Evolutionary conservation across 331 rosid genomes (phyloP), one percentile per base, ranked within the genome.

Genomic region (Pyrus hybrid): DNA sequence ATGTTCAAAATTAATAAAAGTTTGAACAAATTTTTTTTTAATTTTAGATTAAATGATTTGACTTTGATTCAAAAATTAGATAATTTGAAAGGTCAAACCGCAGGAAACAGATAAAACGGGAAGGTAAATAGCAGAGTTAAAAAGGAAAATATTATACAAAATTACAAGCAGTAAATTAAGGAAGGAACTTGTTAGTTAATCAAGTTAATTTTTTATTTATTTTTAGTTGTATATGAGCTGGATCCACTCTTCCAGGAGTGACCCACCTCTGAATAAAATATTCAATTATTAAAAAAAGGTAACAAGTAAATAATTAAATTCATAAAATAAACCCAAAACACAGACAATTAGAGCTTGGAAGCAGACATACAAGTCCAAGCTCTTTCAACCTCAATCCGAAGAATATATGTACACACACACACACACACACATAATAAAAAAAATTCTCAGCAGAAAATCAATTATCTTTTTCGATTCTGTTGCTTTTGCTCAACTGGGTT

Each of bases 241-340:
- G 93, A 91, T 88, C 98, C 98, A 88, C 89, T 81, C 91, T 87
- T 84, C 76, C 77, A 85, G 80, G 82, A 71, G 73, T 82, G 84
- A 67, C 93, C 89, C 93, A 86, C 84, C 81, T 82, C 41, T 76
- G 41, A 80, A 77, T 87, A 68, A 67, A 43, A 73, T 35, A 70
- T 76, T 22, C 25, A 67, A 70, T 10, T n/a, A 25, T 56, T 68
- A 29, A 57, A 54, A 41, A 25, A 73, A 53, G 18, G 3, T 33
- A 35, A 30, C 17, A 30, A 76, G 25, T 13, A 20, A 66, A 65
- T 30, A 71, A 75, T 72, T 63, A 29, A 74, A 75, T 64, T 47
- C 60, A 67, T 61, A 80, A 83, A 76, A 87, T 53, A 37, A 68
- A 63, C 78, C 76, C 80, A 67, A 37, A 49, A 58, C 79, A 78